A percentile compares a stretch with the other conserved stretches of the same genome.
Conservation (phyloP, 1,284 basidiomycete genomes). For the Ceratobasidium theobromae region DNA sequence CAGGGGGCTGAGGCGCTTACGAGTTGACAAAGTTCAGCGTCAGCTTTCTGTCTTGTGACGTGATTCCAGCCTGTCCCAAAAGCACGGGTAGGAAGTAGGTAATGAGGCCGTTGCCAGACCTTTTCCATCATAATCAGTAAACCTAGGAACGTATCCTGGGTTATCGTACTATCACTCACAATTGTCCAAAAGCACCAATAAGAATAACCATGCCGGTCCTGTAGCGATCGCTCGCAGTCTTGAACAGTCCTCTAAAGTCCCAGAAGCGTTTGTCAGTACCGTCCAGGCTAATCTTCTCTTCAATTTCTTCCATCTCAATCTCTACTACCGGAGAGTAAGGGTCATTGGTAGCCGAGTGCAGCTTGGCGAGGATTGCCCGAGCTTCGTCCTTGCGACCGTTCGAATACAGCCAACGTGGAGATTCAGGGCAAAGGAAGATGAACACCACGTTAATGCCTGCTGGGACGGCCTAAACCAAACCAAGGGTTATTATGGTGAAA, state of each 20-base stretch:
- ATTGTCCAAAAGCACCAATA: slow-evolving; percentile 52
- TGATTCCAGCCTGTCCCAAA: slow-evolving; percentile 51
- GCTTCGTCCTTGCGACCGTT: slow-evolving; percentile 49
- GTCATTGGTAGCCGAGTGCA: slow-evolving; percentile 53
- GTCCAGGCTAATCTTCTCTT: slow-evolving; percentile 52
- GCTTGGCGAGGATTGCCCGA: slow-evolving; percentile 48
- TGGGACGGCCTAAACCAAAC: slow-evolving; percentile 45
- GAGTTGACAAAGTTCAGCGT: slow-evolving; percentile 55
- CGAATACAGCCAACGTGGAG: slow-evolving; percentile 57
- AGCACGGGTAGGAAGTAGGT: slow-evolving; percentile 55
- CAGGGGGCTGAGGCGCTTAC: not conserved
- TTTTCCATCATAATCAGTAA: not conserved
- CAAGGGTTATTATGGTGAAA: not conserved
- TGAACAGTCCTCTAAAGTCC: slow-evolving; percentile 58
- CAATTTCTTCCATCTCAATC: slow-evolving; percentile 56
- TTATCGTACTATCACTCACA: slow-evolving; percentile 47
- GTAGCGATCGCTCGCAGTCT: slow-evolving; percentile 48
- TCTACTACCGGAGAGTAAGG: slow-evolving; percentile 53
- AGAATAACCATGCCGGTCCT: slow-evolving; percentile 55
- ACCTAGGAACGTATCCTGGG: not conserved
- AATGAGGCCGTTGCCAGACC: slow-evolving; percentile 37
- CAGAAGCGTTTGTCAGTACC: slow-evolving; percentile 49
- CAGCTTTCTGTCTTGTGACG: slow-evolving; percentile 47
- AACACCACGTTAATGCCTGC: slow-evolving; percentile 51
- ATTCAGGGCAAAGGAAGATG: slow-evolving; percentile 53